Conservation (phyloP, 306 rosid species). For the Fragaria iinumae region DNA sequence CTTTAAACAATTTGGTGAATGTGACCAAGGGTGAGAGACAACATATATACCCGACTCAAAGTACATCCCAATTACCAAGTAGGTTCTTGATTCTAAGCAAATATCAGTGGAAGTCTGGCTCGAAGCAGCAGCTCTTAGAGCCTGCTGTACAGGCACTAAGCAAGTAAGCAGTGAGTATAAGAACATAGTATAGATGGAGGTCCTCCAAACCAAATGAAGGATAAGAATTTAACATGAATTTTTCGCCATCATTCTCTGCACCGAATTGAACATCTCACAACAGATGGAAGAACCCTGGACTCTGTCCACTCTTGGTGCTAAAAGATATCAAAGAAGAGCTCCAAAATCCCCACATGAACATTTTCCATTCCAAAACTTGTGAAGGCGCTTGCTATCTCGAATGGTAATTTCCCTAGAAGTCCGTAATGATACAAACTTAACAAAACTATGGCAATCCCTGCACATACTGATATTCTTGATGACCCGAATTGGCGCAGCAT, state of each 20-base stretch:
- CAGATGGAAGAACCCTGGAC: not conserved
- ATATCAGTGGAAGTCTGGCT: not conserved
- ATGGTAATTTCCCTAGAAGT: slow-evolving; percentile 66
- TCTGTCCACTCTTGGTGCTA: not conserved
- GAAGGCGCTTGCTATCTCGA: slow-evolving; percentile 74
- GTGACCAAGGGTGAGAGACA: not conserved
- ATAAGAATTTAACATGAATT: not conserved
- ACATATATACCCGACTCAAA: not conserved
- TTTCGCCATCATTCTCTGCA: not conserved
- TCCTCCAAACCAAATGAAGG: not conserved
- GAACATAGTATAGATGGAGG: not conserved
- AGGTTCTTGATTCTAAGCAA: not conserved
- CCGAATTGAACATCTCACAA: not conserved
- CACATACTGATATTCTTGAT: slow-evolving; percentile 70
- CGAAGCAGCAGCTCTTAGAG: not conserved
- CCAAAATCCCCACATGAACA: slow-evolving; percentile 75
- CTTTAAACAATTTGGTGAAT: not conserved
- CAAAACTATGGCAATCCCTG: slow-evolving; percentile 76
- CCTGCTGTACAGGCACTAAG: not conserved
- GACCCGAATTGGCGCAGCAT: slow-evolving; percentile 52
- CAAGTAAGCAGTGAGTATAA: not conserved
- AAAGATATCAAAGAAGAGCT: slow-evolving; percentile 38
- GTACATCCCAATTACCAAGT: not conserved
- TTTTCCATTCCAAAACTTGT: slow-evolving; percentile 68
- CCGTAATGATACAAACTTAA: slow-evolving; percentile 49